Conservation (phyloP, 176 grass and related monocot species). For the Triticum aestivum region DNA sequence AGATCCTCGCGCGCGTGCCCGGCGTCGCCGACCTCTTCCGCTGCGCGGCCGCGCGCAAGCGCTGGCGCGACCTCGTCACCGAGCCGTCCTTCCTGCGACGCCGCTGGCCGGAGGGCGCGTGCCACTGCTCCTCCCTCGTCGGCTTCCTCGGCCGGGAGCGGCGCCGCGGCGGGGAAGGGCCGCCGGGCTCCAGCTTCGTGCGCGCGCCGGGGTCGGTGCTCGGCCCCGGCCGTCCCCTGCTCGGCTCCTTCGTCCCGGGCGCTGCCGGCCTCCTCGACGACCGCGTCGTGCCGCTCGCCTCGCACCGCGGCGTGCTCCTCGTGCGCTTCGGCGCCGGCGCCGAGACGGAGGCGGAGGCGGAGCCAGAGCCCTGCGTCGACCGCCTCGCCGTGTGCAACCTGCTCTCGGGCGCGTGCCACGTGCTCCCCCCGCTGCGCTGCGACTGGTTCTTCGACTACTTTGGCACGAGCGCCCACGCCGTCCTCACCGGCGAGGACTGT, state of each 20-base stretch:
- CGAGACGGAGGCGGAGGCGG: neutral
- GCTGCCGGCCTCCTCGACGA: neutral
- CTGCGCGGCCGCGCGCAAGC: slow-evolving; percentile 6
- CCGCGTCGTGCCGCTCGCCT: neutral
- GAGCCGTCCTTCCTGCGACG: neutral
- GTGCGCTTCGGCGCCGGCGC: neutral
- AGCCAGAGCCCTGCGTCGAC: neutral
- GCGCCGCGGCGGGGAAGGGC: neutral
- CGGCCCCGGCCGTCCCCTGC: neutral
- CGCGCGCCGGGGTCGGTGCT: neutral
- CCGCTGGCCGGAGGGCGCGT: neutral
- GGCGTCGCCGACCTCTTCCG: neutral
- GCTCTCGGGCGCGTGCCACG: neutral
- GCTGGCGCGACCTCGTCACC: neutral
- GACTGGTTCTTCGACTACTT: neutral
- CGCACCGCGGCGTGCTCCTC: slow-evolving; percentile 6
- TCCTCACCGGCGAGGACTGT: neutral
- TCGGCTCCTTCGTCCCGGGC: neutral
- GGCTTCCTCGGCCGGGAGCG: neutral
- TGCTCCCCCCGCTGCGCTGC: neutral
- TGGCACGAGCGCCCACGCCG: neutral
- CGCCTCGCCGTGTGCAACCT: slow-evolving; percentile 7
- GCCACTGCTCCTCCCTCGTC: neutral
- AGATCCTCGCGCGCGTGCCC: neutral
- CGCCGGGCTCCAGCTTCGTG: neutral